phyloP scores from a whole-genome alignment of 2,329 filamentous ascomycete genomes.

The Trichoderma arundinaceum region DNA sequence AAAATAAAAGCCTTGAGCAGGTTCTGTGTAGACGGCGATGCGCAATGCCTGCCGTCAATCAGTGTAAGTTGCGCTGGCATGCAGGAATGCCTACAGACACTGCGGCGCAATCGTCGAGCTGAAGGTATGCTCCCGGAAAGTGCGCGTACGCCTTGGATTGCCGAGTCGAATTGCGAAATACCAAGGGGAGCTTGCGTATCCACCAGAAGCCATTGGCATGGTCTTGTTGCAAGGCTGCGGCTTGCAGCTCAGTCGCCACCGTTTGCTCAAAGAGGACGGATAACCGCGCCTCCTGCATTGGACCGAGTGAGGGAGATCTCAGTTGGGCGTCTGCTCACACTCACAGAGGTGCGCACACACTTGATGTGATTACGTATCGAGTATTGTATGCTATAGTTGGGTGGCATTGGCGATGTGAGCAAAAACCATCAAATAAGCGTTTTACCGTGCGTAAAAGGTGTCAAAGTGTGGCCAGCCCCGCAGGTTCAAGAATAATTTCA shows the following conservation, averaged over 20 bases:
- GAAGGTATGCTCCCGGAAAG: neutral
- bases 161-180: neutral
- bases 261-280: neutral
- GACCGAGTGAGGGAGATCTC: neutral
- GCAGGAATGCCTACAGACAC: neutral
- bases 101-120: conserved; percentile 1
- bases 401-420: conserved; percentile 7
- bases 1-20: conserved; percentile 3
- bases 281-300: neutral
- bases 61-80: conserved; percentile 13
- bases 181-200: neutral
- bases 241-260: conserved; percentile 19
- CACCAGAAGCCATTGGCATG: neutral
- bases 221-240: neutral
- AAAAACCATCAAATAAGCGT: neutral
- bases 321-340: neutral
- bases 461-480: no score
- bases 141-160: neutral
- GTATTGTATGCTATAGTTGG: neutral
- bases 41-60: neutral
- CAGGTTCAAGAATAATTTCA: neutral
- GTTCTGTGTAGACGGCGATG: neutral
- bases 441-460: neutral
- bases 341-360: neutral
- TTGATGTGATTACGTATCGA: neutral